Evolutionary conservation across 2,329 filamentous ascomycete species (phyloP).

Genomic region (Fusarium nodosum): DNA sequence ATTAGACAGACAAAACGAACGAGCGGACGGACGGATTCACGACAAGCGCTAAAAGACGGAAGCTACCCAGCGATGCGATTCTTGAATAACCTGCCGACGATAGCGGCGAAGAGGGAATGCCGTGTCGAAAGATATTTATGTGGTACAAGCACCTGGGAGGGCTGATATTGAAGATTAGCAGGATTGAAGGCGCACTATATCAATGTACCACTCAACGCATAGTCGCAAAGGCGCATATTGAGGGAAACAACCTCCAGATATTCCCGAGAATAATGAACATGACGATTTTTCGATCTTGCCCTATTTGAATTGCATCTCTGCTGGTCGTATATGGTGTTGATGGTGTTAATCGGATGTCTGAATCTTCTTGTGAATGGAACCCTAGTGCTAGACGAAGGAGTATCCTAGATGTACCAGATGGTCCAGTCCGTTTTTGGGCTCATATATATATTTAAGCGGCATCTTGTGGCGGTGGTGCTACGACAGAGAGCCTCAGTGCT

Average conservation of each 20-base stretch:
- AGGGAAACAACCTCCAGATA: constrained; percentile 6
- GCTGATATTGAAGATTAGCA: neutral
- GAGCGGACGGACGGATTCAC: neutral
- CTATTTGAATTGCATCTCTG: neutral
- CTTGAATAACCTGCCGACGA: constrained; percentile 7
- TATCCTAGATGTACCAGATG: neutral
- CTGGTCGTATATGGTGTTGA: neutral
- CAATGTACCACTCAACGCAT: neutral
- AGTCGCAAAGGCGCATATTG: constrained; percentile 7
- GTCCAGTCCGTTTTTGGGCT: neutral
- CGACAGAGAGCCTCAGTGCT: too few relatives aligned
- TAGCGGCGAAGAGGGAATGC: neutral
- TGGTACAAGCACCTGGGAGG: neutral
- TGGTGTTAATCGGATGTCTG: neutral
- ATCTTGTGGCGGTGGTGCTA: neutral
- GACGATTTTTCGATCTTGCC: constrained; percentile 13
- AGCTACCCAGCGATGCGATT: neutral
- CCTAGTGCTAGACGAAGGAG: neutral
- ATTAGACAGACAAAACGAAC: constrained; percentile 4
- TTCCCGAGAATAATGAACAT: constrained; percentile 28
- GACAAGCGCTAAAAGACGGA: neutral
- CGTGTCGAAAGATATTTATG: neutral
- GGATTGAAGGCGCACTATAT: neutral
- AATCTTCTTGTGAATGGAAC: too few relatives aligned
- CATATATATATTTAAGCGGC: neutral